A percentile compares a stretch with the other conserved stretches of the same genome.
phyloP scores from a whole-genome alignment of 2,329 filamentous ascomycete species.

The Phialophora macrospora region DNA sequence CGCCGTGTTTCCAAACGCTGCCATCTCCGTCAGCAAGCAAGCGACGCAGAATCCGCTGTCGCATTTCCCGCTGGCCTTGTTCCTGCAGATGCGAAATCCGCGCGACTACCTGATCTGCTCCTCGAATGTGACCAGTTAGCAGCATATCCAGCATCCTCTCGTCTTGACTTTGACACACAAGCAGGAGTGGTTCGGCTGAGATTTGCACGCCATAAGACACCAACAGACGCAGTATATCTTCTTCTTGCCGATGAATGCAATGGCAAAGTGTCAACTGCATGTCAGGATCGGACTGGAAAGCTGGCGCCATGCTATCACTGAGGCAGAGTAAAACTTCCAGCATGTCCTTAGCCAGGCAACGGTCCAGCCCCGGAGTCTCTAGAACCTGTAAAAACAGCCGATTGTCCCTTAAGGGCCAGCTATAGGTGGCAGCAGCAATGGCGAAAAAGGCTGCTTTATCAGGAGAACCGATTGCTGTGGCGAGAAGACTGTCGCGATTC shows the following conservation, averaged over 20 bases:
- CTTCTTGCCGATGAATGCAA: conserved; percentile 9
- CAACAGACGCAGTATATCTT: conserved; percentile 20
- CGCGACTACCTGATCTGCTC: conserved; percentile 9
- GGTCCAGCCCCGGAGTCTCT: conserved; percentile 7
- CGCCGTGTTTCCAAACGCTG: conserved; percentile 12
- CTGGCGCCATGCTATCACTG: conserved; percentile 4
- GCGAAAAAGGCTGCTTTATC: conserved; percentile 14
- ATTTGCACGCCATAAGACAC: conserved; percentile 10
- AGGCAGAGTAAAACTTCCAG: conserved; percentile 20
- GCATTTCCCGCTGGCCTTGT: conserved; percentile 1
- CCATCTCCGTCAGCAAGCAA: conserved; percentile 6
- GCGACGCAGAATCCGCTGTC: conserved; percentile 4
- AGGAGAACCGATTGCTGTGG: conserved; percentile 6
- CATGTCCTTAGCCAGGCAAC: conserved; percentile 15
- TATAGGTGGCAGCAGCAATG: conserved; percentile 7
- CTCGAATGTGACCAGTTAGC: conserved; percentile 14
- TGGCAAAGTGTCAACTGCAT: conserved; percentile 10
- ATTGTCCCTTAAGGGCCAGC: conserved; percentile 15
- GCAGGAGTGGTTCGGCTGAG: background rate
- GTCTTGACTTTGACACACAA: conserved; percentile 17
- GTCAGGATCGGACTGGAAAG: conserved; percentile 2
- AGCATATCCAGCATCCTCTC: conserved; percentile 14
- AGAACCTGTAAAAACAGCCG: conserved; percentile 17
- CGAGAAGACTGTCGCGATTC: conserved; percentile 18
- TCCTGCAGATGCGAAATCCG: background rate